phyloP scores from a whole-genome alignment of 164 flowering plant species.

The Stephania japonica region DNA sequence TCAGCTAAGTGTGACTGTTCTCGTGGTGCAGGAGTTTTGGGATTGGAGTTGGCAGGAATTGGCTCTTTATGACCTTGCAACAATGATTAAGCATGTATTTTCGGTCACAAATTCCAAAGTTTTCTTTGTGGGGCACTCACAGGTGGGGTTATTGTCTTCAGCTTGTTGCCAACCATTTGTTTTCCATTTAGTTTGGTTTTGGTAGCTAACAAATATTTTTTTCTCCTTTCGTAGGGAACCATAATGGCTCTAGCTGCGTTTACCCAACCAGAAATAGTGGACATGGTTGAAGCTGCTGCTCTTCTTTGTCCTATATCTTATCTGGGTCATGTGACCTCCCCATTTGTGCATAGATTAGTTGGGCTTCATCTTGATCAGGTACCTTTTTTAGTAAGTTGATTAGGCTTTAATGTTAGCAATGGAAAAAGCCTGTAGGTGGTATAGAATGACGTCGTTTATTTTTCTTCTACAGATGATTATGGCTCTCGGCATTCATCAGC shows the following conservation, averaged over 20 bases:
- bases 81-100: constrained; percentile 56
- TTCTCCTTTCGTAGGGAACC: constrained; percentile 56
- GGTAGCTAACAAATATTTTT: constrained; percentile 8
- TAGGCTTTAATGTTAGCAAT: neutral
- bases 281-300: constrained; percentile 87
- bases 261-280: constrained; percentile 62
- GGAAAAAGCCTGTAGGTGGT: constrained; percentile 6
- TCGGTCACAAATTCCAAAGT: constrained; percentile 53
- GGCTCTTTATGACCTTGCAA: constrained; percentile 73
- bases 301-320: constrained; percentile 85
- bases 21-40: constrained; percentile 76
- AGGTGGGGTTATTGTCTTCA: constrained; percentile 37
- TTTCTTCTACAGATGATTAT: constrained; percentile 48
- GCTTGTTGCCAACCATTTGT: neutral
- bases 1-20: neutral
- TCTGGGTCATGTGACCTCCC: constrained; percentile 67
- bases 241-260: constrained; percentile 89
- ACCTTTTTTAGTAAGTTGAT: constrained; percentile 1
- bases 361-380: constrained; percentile 84
- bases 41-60: constrained; percentile 99
- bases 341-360: constrained; percentile 64
- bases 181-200: neutral
- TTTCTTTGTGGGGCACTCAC: constrained; percentile 85
- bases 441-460: constrained; percentile 9
- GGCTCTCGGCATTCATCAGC: constrained; percentile 81